These are phyloP conservation scores for Paramecium bursaria DNA, from an alignment of 73 alveolate species.

Conservation along the genomic window DNA sequence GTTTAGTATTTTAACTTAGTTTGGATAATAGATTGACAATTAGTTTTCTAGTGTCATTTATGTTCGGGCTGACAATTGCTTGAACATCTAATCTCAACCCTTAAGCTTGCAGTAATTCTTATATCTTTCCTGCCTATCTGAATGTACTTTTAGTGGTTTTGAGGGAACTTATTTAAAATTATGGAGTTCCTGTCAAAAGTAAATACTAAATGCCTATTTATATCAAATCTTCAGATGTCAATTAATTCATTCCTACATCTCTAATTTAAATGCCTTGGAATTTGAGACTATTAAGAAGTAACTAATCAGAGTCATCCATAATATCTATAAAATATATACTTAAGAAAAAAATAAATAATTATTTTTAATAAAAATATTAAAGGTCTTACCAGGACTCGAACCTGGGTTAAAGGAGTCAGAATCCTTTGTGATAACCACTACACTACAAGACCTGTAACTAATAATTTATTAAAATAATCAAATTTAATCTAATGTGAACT, in stretches of 20 bases:
- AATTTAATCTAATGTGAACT: no score
- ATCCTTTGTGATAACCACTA: constrained; percentile 89
- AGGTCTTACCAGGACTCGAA: constrained; percentile 92
- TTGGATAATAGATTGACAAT: constrained; percentile 31
- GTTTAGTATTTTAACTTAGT: constrained; percentile 26
- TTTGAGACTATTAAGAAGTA: background rate
- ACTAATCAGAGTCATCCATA: constrained; percentile 40
- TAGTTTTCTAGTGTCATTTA: constrained; percentile 17
- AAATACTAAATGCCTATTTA: constrained; percentile 3
- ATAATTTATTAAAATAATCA: no score
- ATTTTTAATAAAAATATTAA: constrained; percentile 52
- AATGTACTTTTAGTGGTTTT: constrained; percentile 46
- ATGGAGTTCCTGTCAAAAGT: background rate
- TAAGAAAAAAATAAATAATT: background rate
- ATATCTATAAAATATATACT: background rate
- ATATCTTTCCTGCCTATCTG: constrained; percentile 46
- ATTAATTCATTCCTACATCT: background rate
- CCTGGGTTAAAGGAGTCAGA: constrained; percentile 89
- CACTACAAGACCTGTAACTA: constrained; percentile 89
- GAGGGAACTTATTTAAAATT: constrained; percentile 18
- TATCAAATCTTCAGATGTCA: constrained; percentile 42
- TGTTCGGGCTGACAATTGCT: constrained; percentile 41
- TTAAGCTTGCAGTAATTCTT: constrained; percentile 8
- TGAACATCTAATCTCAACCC: constrained; percentile 34
- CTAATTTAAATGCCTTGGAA: background rate